Percentiles rank a stretch among this genome's conserved stretches.
These are phyloP conservation scores for Boletus rex-veris DNA, from an alignment of 768 basidiomycete genomes.

Conservation along the genomic window DNA sequence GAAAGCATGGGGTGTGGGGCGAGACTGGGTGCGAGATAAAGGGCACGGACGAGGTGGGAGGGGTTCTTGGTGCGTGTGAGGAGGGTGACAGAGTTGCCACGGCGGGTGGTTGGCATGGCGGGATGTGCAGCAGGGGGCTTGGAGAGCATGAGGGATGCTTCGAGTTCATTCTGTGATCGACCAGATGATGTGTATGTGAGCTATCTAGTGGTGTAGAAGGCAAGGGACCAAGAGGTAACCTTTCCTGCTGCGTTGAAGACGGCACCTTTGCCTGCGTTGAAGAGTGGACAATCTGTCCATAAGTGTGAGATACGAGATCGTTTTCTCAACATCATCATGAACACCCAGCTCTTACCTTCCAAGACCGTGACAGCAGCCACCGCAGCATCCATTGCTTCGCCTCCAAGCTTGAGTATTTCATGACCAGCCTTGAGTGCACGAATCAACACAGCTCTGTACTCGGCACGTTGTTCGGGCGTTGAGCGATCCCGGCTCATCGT, in stretches of 20 bases:
- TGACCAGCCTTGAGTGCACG: slow-evolving; percentile 61
- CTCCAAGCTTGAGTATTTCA: slow-evolving; percentile 57
- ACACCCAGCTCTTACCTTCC: slow-evolving; percentile 51
- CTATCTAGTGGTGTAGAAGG: neutral
- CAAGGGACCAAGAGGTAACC: slow-evolving; percentile 36
- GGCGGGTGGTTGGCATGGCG: slow-evolving; percentile 52
- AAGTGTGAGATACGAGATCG: neutral
- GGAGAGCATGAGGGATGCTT: slow-evolving; percentile 78
- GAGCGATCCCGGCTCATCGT: slow-evolving; percentile 56
- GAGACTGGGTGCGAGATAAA: slow-evolving; percentile 65
- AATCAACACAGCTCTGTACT: slow-evolving; percentile 54
- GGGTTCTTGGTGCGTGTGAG: slow-evolving; percentile 70
- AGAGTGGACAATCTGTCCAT: slow-evolving; percentile 62
- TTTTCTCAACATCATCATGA: neutral
- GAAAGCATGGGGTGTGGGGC: slow-evolving; percentile 71
- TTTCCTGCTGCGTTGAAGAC: slow-evolving; percentile 82
- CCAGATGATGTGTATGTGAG: neutral
- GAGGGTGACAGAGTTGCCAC: slow-evolving; percentile 63
- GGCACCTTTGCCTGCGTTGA: slow-evolving; percentile 78
- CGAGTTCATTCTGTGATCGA: slow-evolving; percentile 66
- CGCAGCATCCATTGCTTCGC: slow-evolving; percentile 80
- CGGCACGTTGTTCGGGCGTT: slow-evolving; percentile 56
- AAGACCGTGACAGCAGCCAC: slow-evolving; percentile 69
- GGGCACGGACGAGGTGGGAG: slow-evolving; percentile 60
- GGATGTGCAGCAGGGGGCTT: slow-evolving; percentile 68